Evolutionary conservation across 2,329 filamentous ascomycete genomes (phyloP).

Genomic region (Pseudocercospora cruenta): DNA sequence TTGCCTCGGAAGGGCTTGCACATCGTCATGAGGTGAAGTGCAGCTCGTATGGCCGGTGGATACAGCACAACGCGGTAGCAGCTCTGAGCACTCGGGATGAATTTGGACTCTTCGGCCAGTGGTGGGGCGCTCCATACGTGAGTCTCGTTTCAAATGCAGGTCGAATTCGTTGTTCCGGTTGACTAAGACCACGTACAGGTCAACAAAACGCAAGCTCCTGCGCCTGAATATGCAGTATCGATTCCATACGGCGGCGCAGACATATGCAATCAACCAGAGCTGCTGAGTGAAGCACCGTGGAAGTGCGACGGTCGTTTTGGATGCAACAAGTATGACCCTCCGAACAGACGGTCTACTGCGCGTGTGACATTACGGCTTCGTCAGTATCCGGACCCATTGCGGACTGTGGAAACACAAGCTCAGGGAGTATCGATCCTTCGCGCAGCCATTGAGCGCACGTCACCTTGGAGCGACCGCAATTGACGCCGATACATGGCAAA

Average conservation of each 20-base stretch:
- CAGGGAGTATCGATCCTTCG: neutral
- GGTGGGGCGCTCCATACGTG: conserved; percentile 66
- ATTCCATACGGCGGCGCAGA: neutral
- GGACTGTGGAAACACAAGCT: neutral
- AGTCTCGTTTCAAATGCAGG: neutral
- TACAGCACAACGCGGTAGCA: conserved; percentile 73
- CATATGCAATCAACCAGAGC: neutral
- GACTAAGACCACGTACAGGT: neutral
- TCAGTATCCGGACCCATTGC: neutral
- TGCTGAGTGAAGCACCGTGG: neutral
- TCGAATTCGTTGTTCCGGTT: neutral
- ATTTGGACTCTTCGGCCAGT: conserved; percentile 76
- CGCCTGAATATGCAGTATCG: neutral
- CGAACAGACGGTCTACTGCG: neutral
- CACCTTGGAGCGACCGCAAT: too few species aligned
- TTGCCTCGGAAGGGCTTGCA: conserved; percentile 26
- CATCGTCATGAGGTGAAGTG: conserved; percentile 63
- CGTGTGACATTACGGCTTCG: neutral
- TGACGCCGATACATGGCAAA: too few species aligned
- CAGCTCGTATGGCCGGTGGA: conserved; percentile 69
- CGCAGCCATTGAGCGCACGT: neutral
- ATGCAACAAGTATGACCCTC: neutral
- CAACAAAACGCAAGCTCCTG: neutral
- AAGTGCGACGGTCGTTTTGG: neutral
- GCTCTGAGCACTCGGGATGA: conserved; percentile 70